These are phyloP conservation scores for Fusarium zealandicum DNA, from an alignment of 2,329 filamentous ascomycete genomes.

Conservation along the genomic window DNA sequence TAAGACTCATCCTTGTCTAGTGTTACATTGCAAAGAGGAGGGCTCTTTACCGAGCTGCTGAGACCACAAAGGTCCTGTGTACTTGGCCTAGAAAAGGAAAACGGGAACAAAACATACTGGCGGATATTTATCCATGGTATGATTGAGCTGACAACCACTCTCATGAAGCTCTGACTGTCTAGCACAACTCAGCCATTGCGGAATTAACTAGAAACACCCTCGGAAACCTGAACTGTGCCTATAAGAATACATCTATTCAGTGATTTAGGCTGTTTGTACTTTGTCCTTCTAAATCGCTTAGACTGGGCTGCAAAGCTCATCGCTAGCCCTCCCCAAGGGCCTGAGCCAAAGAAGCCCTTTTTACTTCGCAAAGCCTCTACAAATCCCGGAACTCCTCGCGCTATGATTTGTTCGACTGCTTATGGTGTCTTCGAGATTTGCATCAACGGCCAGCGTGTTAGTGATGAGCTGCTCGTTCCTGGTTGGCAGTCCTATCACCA, in stretches of 20 bases:
- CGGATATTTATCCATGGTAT: constrained; percentile 4
- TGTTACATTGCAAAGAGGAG: background rate
- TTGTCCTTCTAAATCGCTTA: constrained; percentile 36
- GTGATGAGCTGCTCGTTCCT: constrained; percentile 51
- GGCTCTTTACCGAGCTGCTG: background rate
- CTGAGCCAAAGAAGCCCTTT: constrained; percentile 8
- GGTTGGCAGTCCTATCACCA: constrained; percentile 58
- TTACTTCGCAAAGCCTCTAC: constrained; percentile 1
- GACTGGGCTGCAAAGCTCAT: constrained; percentile 43
- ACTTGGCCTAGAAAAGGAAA: background rate
- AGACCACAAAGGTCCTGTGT: background rate
- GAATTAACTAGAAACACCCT: no score
- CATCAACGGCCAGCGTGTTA: constrained; percentile 53
- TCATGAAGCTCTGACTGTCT: background rate
- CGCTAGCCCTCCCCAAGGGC: constrained; percentile 23
- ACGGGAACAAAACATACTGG: background rate
- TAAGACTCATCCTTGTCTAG: background rate
- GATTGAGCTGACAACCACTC: background rate
- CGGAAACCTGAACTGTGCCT: no score
- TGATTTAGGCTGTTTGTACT: no score
- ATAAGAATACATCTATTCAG: no score
- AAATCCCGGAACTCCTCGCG: constrained; percentile 15
- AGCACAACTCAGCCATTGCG: no score
- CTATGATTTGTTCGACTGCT: constrained; percentile 53
- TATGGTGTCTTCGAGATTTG: constrained; percentile 52